phyloP scores from a whole-genome alignment of 108 stramenopile species.

The Parmales sp. region DNA sequence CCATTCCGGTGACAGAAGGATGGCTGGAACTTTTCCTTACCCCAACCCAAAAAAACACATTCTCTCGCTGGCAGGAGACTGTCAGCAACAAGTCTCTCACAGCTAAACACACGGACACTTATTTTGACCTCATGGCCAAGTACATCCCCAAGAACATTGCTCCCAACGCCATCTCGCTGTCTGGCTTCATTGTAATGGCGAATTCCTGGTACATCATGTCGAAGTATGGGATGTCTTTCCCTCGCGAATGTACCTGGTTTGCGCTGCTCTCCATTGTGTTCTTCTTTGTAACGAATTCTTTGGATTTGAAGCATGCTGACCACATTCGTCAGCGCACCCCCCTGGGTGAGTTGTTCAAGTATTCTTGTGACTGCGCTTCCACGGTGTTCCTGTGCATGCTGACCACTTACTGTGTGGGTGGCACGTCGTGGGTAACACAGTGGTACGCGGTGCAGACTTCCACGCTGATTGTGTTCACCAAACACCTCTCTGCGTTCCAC shows the following conservation, averaged over 20 bases:
- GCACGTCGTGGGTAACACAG: conserved; percentile 46
- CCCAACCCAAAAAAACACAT: conserved; percentile 65
- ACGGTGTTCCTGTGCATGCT: conserved; percentile 69
- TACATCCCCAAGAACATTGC: conserved; percentile 63
- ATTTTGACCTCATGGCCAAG: conserved; percentile 46
- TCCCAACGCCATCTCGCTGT: conserved; percentile 65
- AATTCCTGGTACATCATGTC: conserved; percentile 75
- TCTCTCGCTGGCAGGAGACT: conserved; percentile 64
- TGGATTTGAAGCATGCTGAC: conserved; percentile 61
- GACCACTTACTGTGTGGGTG: conserved; percentile 65
- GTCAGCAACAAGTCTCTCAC: conserved; percentile 62
- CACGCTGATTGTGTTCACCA: conserved; percentile 68
- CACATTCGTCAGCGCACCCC: conserved; percentile 69
- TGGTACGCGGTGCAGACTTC: conserved; percentile 78
- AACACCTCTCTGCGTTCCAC: conserved; percentile 73
- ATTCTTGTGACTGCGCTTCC: conserved; percentile 61
- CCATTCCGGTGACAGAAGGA: conserved; percentile 55
- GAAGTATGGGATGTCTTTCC: conserved; percentile 51
- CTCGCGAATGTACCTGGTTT: conserved; percentile 61
- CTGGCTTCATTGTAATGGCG: conserved; percentile 52
- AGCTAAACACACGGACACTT: conserved; percentile 36
- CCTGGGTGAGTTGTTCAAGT: conserved; percentile 75
- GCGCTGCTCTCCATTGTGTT: conserved; percentile 56
- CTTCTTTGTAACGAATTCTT: conserved; percentile 56
- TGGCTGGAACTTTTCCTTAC: conserved; percentile 80